These are phyloP conservation scores for Vitellaria paradoxa DNA, from an alignment of 179 eudicot genomes.

Conservation along the genomic window DNA sequence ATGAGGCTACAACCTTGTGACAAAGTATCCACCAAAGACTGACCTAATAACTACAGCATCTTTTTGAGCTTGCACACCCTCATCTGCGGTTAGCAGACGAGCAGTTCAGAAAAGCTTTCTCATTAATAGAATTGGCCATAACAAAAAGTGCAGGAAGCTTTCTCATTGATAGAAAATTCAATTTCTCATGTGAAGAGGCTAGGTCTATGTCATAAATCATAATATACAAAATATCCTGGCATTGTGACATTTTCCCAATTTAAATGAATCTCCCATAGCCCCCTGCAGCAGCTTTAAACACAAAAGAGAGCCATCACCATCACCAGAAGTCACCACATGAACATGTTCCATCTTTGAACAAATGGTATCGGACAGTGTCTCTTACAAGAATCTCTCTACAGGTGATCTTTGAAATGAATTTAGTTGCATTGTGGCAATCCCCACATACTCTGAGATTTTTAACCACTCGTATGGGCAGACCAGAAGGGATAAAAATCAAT, in stretches of 20 bases:
- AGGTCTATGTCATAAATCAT: neutral
- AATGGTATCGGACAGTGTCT: constrained; percentile 88
- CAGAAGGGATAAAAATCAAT: constrained; percentile 67
- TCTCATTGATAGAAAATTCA: neutral
- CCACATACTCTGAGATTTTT: constrained; percentile 92
- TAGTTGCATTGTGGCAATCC: constrained; percentile 90
- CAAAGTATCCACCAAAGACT: neutral
- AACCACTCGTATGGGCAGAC: constrained; percentile 66
- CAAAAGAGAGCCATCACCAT: neutral
- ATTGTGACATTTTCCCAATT: neutral
- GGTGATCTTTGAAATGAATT: constrained; percentile 82
- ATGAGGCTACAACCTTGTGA: neutral
- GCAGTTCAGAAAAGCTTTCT: neutral
- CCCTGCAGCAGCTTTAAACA: neutral
- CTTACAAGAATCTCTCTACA: constrained; percentile 89
- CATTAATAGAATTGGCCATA: neutral
- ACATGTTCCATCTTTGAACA: constrained; percentile 90
- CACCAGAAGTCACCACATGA: constrained; percentile 99
- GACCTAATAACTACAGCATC: neutral
- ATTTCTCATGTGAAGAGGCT: neutral
- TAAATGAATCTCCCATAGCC: neutral
- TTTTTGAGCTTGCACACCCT: neutral
- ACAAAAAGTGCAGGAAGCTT: neutral
- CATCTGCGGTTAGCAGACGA: neutral
- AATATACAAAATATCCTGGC: neutral